These are phyloP conservation scores for Candida incommunis DNA, from an alignment of 805 yeast genomes.

Conservation along the genomic window DNA sequence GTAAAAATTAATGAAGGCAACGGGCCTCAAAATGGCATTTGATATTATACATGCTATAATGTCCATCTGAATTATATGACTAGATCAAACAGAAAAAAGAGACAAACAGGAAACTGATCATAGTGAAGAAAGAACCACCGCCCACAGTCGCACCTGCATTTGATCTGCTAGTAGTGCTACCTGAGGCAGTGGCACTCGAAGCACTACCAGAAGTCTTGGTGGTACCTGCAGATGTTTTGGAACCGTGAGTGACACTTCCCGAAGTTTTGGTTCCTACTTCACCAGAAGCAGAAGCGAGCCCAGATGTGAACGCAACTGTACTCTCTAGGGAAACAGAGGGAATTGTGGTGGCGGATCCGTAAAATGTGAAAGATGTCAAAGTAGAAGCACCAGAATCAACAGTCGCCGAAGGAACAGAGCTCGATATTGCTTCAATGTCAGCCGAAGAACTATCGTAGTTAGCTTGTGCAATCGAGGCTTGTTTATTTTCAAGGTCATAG, in stretches of 20 bases:
- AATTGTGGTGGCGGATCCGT: background rate
- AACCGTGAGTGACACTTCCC: background rate
- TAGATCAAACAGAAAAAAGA: background rate
- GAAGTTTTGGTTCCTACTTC: background rate
- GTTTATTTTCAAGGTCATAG: conserved; percentile 44
- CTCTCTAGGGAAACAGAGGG: background rate
- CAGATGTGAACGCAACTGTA: background rate
- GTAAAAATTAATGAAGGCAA: background rate
- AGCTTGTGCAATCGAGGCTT: conserved; percentile 45
- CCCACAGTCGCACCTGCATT: background rate
- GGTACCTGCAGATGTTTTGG: background rate
- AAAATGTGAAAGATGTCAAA: background rate
- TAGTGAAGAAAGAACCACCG: background rate
- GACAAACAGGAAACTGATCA: background rate
- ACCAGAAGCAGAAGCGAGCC: background rate
- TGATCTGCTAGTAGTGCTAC: background rate
- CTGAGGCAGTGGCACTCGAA: background rate
- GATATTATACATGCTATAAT: background rate
- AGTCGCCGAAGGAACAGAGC: conserved; percentile 17
- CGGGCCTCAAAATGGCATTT: background rate
- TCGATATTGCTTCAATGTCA: conserved; percentile 15
- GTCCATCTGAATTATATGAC: background rate
- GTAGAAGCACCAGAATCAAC: conserved; percentile 7
- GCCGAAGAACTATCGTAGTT: conserved; percentile 13
- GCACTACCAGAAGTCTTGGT: background rate